phyloP scores from a whole-genome alignment of 345 rosid species.

The Theobroma cacao region DNA sequence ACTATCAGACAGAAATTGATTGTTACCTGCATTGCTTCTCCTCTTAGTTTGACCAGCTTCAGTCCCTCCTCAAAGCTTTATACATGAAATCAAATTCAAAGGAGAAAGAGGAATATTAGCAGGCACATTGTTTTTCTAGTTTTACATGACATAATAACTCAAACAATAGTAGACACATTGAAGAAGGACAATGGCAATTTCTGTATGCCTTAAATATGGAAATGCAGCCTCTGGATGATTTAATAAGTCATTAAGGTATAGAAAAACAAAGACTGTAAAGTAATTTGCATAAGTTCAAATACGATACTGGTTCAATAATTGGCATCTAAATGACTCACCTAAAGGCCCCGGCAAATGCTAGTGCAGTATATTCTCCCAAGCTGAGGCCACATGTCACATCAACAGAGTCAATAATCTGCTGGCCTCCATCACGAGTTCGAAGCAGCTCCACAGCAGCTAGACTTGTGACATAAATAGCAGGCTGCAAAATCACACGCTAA shows the following conservation, averaged over 20 bases:
- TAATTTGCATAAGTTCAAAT: neutral
- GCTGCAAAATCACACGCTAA: constrained; percentile 44
- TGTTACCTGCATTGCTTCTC: constrained; percentile 96
- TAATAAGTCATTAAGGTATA: neutral
- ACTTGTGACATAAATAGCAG: constrained; percentile 98
- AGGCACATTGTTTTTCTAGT: neutral
- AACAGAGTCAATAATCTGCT: constrained; percentile 78
- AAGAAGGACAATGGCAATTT: neutral
- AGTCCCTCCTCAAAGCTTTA: constrained; percentile 95
- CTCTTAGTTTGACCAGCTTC: constrained; percentile 89
- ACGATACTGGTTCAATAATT: neutral
- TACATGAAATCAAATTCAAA: constrained; percentile 15
- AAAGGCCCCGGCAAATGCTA: constrained; percentile 95
- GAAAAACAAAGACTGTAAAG: neutral
- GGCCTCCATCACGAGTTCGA: constrained; percentile 84
- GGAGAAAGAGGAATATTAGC: constrained; percentile 19
- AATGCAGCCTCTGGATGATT: neutral
- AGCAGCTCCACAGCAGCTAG: constrained; percentile 94
- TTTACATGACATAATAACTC: neutral
- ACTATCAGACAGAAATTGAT: constrained; percentile 3
- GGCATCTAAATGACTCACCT: constrained; percentile 41
- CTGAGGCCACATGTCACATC: constrained; percentile 97
- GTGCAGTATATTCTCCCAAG: constrained; percentile 96
- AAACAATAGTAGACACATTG: neutral
- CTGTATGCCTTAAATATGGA: neutral